Base-by-base conservation (phyloP, 2,329 filamentous ascomycete species). In the Claviceps maximensis region DNA sequence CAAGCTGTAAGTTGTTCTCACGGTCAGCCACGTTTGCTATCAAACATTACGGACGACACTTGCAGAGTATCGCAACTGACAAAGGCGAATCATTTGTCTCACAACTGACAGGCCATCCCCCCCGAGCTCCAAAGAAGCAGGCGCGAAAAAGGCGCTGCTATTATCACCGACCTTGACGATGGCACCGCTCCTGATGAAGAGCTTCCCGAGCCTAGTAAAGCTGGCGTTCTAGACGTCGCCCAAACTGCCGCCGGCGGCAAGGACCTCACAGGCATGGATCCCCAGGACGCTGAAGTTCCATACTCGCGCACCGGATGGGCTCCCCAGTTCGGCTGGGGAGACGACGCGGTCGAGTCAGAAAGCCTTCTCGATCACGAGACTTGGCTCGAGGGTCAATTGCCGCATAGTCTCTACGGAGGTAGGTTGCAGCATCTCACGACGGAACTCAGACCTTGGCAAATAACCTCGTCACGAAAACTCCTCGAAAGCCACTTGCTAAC, bases 331-430 rank as follows among this genome's bases (percentile, higher is more conserved):
- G 89, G 89, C 60, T 82, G 81, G 72, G 80, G 80, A 2, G 67
- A 64, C n/a, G 72, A 76, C 42, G 67, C 74, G 44, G 70, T 71
- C n/a, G 74, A 79, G 31, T 76, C 74, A 13, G 83, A 85, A 54
- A 89, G 81, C 55, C 67, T 95, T 62, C 76, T 93, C 41, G 90
- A 98, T 63, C 90, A 96, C 66, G 81, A 89, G 62, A 95, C 89
- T 1, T 87, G 84, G 73, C 68, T 97, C 25, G 94, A 98, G 65
- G 79, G 82, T 55, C 84, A 84, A 67, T 70, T 98, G 38, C 82
- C 91, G 44, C 90, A 97, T 65, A 87, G 87, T 65, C 88, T 94
- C 67, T 98, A 87, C 66, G 93, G 93, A 65, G 87, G 85, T 87
- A 71, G 61, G 77, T 61, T 29, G 48, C n/a, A 33, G 33, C 31